Evolutionary conservation across 176 grass and related monocot genomes (phyloP), one percentile per base, ranked within the genome.

Genomic region (Lolium perenne): DNA sequence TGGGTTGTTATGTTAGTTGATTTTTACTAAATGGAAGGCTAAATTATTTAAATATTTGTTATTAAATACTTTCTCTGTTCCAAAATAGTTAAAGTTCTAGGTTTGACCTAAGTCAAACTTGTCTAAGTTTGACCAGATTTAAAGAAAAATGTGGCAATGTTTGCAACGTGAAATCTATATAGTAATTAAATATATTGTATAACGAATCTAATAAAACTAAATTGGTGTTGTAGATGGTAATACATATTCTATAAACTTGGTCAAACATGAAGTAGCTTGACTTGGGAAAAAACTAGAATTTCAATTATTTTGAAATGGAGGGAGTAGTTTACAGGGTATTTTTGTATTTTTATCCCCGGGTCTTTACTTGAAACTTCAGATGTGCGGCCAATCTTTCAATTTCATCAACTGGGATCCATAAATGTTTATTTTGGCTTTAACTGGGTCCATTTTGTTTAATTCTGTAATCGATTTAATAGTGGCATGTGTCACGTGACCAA

Each of bases 291-390:
- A 35, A 35, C 32, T 35, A 35, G 32, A 35, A 35, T 2, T 35
- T 35, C 32, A 35, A 35, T 35, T 35, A 35, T 35, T 35, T 35
- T 35, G 32, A 2, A 35, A 35, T 35, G 32, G 32, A 35, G 32
- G 32, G 32, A 35, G 32, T 43, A 61, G 68, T 75, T 60, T 62
- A 47, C 17, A 63, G 17, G 53, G 67, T 60, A 29, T 25, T 83
- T 59, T 72, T 56, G 54, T 7, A 56, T 55, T 55, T 55, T 56
- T 20, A 56, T 56, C 54, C 54, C 17, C 6, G 6, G 17, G 16
- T 56, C 54, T 56, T 38, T 83, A 71, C n/a, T 59, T 72, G 51
- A 26, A 83, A 58, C 51, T 58, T 82, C 54, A 71, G 38, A 23
- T 58, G 38, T 72, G 20, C 18, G 15, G 14, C 51, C 68, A 21